These are phyloP conservation scores for Aspergillus amoenus DNA, from an alignment of 2,329 filamentous ascomycete species.

Conservation along the genomic window DNA sequence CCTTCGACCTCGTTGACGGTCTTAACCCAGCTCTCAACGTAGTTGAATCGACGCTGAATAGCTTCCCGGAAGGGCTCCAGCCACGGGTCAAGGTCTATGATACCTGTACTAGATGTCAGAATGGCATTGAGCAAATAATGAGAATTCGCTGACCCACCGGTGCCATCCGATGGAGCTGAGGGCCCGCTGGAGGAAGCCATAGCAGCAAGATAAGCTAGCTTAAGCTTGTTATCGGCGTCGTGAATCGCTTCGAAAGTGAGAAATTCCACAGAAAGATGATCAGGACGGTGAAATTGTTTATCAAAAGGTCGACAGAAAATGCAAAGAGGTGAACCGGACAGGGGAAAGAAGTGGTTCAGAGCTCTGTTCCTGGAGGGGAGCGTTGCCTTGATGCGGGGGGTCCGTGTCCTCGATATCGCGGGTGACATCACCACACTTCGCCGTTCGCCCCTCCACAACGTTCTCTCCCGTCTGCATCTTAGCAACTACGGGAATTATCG, in stretches of 20 bases:
- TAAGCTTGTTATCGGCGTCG: not conserved
- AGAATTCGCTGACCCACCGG: constrained; percentile 23
- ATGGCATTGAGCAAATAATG: not conserved
- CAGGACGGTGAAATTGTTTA: not conserved
- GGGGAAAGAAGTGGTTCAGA: constrained; percentile 5
- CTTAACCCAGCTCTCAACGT: constrained; percentile 83
- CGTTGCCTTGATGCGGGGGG: not conserved
- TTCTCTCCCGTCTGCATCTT: not conserved
- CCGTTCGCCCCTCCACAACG: not conserved
- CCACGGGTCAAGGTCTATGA: constrained; percentile 84
- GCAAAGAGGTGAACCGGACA: constrained; percentile 1
- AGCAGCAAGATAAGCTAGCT: constrained; percentile 5
- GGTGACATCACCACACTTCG: constrained; percentile 13
- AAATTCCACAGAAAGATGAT: not conserved
- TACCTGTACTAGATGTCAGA: constrained; percentile 58
- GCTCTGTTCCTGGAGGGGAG: not conserved
- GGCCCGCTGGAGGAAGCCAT: constrained; percentile 21
- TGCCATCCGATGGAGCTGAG: constrained; percentile 25
- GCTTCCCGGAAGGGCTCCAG: constrained; percentile 79
- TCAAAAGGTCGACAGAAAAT: not conserved
- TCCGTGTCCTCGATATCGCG: constrained; percentile 6
- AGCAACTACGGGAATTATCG: not conserved
- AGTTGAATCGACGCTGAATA: constrained; percentile 72
- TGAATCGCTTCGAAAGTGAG: not conserved
- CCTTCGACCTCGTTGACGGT: constrained; percentile 81